Evolutionary conservation across 805 yeast genomes (phyloP).

Genomic region (Teunomyces pallodes): DNA sequence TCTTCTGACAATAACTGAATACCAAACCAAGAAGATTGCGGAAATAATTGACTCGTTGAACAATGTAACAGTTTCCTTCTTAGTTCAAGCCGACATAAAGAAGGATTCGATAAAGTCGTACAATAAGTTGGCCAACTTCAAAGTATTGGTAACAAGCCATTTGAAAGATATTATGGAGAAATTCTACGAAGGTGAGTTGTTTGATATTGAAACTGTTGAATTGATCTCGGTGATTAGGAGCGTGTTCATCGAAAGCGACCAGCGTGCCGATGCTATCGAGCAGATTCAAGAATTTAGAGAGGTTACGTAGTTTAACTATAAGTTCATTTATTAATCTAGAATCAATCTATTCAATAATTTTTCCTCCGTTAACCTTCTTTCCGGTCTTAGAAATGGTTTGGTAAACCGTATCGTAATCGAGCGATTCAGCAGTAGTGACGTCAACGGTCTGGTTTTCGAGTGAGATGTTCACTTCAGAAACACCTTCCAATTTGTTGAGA

Average conservation of each 20-base stretch:
- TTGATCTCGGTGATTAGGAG: slow-evolving; percentile 39
- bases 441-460: slow-evolving; percentile 79
- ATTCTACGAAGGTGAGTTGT: slow-evolving; percentile 53
- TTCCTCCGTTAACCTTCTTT: slow-evolving; percentile 72
- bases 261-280: slow-evolving; percentile 41
- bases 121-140: slow-evolving; percentile 29
- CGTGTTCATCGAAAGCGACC: slow-evolving; percentile 44
- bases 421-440: slow-evolving; percentile 54
- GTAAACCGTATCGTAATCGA: slow-evolving; percentile 75
- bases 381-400: slow-evolving; percentile 88
- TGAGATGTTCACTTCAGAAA: slow-evolving; percentile 68
- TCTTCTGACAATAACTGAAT: slow-evolving; percentile 34
- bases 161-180: slow-evolving; percentile 46
- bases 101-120: slow-evolving; percentile 19
- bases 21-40: slow-evolving; percentile 30
- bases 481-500: slow-evolving; percentile 68
- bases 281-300: slow-evolving; percentile 47
- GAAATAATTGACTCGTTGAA: slow-evolving; percentile 21
- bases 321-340: not conserved
- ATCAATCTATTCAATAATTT: slow-evolving; percentile 36
- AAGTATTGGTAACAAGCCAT: slow-evolving; percentile 34
- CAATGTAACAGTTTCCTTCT: slow-evolving; percentile 19
- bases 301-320: not conserved
- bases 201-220: slow-evolving; percentile 48
- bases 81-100: slow-evolving; percentile 15